Evolutionary conservation across 2,329 filamentous ascomycete genomes (phyloP), one percentile per base, ranked within the genome.

Genomic region (Beauveria sp.): DNA sequence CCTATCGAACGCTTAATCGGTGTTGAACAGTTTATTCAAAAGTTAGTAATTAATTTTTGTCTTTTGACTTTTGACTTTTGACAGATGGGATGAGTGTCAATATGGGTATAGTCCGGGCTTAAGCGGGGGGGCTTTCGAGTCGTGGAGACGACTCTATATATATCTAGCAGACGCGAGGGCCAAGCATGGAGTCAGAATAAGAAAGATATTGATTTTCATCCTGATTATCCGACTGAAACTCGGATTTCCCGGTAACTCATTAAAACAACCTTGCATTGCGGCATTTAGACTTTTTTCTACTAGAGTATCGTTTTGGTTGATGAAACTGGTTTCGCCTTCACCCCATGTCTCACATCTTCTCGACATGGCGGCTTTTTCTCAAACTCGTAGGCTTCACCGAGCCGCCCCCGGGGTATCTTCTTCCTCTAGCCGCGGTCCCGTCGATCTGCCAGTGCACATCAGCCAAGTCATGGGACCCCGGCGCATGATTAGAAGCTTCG

Each of bases 241-340:
- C 20, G 34, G 12, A 26, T 24, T 24, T 20, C 10, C 8, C 28
- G 3, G 4, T 18, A 16, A 55, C 9, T 30, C 37, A 30, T 12
- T 30, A 44, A 28, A 55, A 50, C 7, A 50, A 50, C 34, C 22
- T 50, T 57, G 53, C 16, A 16, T 24, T 51, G 55, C 34, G 55
- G 22, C 34, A 58, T 51, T 58, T 58, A 58, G 10, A 16, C 26
- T 40, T 37, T 41, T 24, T 24, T 47, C 28, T 14, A 30, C 28
- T 56, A 56, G n/a, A 24, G 28, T 10, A 47, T 37, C 5, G 34
- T 37, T 37, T 37, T n/a, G 28, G 46, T 44, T 18, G 55, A 22
- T 57, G 55, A 58, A 58, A 58, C 55, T 16, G 20, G 55, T 58
- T 58, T 58, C 30, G 55, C 18, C 22, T 43, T 58, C 46, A 16